Evolutionary conservation across 352 stramenopile genomes (phyloP).

Genomic region (Phytophthora colocasiae): DNA sequence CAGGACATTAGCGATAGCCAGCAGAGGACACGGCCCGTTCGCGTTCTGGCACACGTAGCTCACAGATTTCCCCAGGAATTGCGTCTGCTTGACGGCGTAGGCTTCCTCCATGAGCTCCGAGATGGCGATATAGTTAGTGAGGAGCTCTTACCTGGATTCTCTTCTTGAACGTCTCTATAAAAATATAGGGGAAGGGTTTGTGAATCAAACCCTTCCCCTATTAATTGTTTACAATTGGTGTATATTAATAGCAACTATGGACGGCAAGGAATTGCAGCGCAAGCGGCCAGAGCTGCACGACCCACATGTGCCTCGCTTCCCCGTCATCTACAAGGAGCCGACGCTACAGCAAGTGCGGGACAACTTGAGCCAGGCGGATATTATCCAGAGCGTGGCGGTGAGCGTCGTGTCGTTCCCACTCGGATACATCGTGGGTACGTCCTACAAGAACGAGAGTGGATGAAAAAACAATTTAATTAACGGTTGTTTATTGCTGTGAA

Average conservation of each 20-base stretch:
- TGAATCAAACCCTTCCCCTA: neutral
- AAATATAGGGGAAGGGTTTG: neutral
- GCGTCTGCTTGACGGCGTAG: constrained; percentile 82
- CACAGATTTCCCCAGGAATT: constrained; percentile 84
- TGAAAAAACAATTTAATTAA: neutral
- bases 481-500: constrained; percentile 4
- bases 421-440: constrained; percentile 77
- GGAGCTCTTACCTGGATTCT: constrained; percentile 3
- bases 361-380: constrained; percentile 63
- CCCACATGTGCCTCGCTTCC: constrained; percentile 68
- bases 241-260: neutral
- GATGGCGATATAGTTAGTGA: neutral
- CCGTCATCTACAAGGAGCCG: constrained; percentile 68
- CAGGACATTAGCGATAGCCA: constrained; percentile 97
- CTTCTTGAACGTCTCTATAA: neutral
- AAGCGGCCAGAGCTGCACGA: constrained; percentile 58
- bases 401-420: constrained; percentile 64
- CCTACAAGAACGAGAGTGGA: neutral
- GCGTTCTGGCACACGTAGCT: constrained; percentile 97
- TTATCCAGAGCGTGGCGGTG: constrained; percentile 51
- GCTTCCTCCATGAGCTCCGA: constrained; percentile 52
- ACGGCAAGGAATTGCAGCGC: constrained; percentile 39
- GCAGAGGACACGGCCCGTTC: constrained; percentile 97
- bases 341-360: constrained; percentile 65
- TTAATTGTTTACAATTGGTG: neutral